Percentiles rank a stretch among this genome's conserved stretches.
phyloP scores from a whole-genome alignment of 495 filamentous ascomycete genomes.

The Entonaema liquescens region DNA sequence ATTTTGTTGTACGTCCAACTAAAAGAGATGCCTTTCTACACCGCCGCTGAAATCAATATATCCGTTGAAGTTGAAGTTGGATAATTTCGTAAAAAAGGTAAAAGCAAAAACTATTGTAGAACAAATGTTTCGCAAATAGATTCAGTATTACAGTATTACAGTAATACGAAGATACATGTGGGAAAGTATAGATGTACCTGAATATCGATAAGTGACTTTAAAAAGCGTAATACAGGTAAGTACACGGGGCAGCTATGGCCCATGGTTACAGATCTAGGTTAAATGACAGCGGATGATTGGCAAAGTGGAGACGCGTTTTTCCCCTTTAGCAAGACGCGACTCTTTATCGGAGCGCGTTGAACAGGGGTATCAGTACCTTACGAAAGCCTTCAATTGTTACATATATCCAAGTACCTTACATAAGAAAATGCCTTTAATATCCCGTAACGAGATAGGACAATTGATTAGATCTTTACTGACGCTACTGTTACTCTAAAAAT shows the following conservation, averaged over 20 bases:
- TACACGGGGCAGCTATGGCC: neutral
- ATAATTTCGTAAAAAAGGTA: neutral
- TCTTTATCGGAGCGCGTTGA: conserved; percentile 28
- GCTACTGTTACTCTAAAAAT: neutral
- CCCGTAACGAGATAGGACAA: neutral
- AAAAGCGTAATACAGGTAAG: neutral
- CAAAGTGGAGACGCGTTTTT: conserved; percentile 28
- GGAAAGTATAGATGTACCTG: conserved; percentile 7
- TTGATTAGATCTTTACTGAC: neutral
- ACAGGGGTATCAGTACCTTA: conserved; percentile 26
- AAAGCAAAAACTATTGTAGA: neutral
- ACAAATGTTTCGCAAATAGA: neutral
- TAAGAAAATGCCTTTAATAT: conserved; percentile 5
- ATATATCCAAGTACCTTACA: conserved; percentile 4
- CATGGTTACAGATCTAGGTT: neutral
- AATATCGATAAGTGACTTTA: conserved; percentile 38
- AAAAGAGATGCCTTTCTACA: neutral
- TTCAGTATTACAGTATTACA: conserved; percentile 10
- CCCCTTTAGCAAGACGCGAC: conserved; percentile 26
- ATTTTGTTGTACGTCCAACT: neutral
- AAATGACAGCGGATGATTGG: conserved; percentile 31
- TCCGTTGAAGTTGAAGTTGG: neutral
- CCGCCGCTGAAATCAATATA: neutral
- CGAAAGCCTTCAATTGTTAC: conserved; percentile 11
- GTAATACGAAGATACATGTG: neutral